A percentile compares a stretch with the other conserved stretches of the same genome.
Conservation (phyloP, 2,329 filamentous ascomycete genomes). For the Neofusicoccum kwambonambiense region DNA sequence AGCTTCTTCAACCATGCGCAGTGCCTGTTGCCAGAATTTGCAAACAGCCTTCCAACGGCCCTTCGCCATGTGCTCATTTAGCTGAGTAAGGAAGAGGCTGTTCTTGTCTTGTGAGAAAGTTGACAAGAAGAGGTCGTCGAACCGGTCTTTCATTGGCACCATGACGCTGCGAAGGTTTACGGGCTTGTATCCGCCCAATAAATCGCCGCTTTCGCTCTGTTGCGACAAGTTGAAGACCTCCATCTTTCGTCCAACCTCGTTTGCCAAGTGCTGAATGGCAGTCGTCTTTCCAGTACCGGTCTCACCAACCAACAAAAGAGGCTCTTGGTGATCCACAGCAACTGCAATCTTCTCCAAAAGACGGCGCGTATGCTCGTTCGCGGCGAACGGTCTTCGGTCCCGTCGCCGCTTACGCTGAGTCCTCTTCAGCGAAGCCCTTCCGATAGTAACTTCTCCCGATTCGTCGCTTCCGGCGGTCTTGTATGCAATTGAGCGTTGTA, state of each 20-base stretch:
- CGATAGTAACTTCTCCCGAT: constrained; percentile 47
- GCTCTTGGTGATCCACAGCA: constrained; percentile 79
- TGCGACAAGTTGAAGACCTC: constrained; percentile 95
- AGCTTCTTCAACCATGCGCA: constrained; percentile 73
- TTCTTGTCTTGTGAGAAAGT: constrained; percentile 91
- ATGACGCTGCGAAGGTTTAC: constrained; percentile 86
- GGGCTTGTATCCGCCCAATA: constrained; percentile 94
- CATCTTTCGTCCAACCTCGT: constrained; percentile 78
- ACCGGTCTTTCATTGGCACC: constrained; percentile 88
- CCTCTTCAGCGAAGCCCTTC: constrained; percentile 39
- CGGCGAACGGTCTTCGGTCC: constrained; percentile 62
- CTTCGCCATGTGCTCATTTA: constrained; percentile 75
- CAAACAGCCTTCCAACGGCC: constrained; percentile 85
- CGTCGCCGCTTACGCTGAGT: constrained; percentile 16
- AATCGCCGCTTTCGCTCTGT: constrained; percentile 94
- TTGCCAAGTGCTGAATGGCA: constrained; percentile 87
- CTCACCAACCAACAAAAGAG: constrained; percentile 92
- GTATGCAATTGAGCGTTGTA: constrained; percentile 62
- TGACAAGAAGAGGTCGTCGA: constrained; percentile 81
- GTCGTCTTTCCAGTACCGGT: constrained; percentile 99
- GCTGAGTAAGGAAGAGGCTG: constrained; percentile 71
- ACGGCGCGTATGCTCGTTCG: constrained; percentile 78
- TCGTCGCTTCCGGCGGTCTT: neutral
- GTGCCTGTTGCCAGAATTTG: constrained; percentile 83
- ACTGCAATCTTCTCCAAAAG: constrained; percentile 86